These are phyloP conservation scores for Sporisorium exsertum DNA, from an alignment of 1,284 basidiomycete genomes.

Conservation along the genomic window DNA sequence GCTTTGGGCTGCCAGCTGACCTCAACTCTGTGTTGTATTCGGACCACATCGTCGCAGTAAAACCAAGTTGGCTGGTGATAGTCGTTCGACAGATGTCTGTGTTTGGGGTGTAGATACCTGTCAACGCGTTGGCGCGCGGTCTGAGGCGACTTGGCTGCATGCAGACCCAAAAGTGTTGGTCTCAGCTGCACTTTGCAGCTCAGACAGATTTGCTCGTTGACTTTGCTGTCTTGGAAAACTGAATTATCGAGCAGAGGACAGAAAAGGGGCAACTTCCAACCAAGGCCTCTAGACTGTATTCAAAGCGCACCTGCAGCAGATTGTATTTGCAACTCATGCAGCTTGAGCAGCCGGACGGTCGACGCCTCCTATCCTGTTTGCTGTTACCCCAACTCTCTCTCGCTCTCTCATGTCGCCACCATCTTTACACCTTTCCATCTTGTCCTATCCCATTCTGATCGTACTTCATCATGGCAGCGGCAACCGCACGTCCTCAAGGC, in stretches of 20 bases:
- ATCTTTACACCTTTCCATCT: not conserved
- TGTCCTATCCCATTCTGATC: conserved; percentile 1
- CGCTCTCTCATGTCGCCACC: not conserved
- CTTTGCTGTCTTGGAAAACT: not conserved
- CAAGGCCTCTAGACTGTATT: conserved; percentile 4
- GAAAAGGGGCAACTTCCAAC: conserved; percentile 19
- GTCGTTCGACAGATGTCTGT: not conserved
- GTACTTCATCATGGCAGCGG: conserved; percentile 28
- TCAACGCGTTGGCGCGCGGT: not conserved
- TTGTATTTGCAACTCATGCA: not conserved
- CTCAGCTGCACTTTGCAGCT: conserved; percentile 18
- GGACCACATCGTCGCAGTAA: too few species aligned
- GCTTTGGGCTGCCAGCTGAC: too few species aligned
- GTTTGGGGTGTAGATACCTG: not conserved
- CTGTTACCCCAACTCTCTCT: not conserved
- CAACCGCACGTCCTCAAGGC: conserved; percentile 38
- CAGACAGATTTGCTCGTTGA: not conserved
- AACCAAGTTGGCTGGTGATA: not conserved
- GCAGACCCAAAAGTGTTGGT: conserved; percentile 36
- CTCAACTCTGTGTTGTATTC: too few species aligned
- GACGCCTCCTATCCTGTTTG: not conserved
- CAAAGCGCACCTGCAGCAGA: not conserved
- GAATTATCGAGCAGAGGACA: too few species aligned
- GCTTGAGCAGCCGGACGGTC: not conserved
- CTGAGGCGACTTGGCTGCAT: not conserved